Evolutionary conservation across 108 stramenopile species (phyloP), one percentile per base, ranked within the genome.

Genomic region (Pseudonitzschia multiseries): DNA sequence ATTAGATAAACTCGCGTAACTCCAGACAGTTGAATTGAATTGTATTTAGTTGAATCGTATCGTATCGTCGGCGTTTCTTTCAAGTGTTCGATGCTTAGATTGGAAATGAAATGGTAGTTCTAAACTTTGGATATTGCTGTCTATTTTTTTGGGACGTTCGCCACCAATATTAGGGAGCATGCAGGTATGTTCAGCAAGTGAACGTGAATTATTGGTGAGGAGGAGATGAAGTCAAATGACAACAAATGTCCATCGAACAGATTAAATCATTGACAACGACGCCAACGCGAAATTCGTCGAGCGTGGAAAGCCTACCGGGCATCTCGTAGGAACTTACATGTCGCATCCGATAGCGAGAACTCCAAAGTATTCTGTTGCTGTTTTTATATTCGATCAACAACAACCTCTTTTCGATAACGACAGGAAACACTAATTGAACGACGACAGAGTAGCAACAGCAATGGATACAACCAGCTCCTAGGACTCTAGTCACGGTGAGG

Each of bases 291-390:
- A 56, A 26, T 24, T 56, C 54, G 54, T 56, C 54, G 54, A 56
- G 2, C 26, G 70, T 61, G 57, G 24, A 69, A 69, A 61, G 32
- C 22, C 63, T 73, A 73, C 72, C 9, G 50, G 32, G 53, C 29
- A 29, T 40, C 3, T 28, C 52, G 72, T 73, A 73, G 32, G 18
- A 56, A 56, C 54, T 56, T 24, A 56, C 54, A 56, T 22, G 2
- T 13, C 22, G 26, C 54, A 56, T 26, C 54, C 54, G 54, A 56
- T 48, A 2, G 46, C 46, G 13, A 48, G 17, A 48, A 48, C 18
- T 48, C 46, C 1, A 36, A 36, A 48, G 18, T 48, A 18, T 48
- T 48, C 46, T 48, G 2, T 48, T 48, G 8, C 18, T 5, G 18
- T 3, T 10, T 48, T 48, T 3, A 2, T 48, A 48, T 48, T 48